Conservation (phyloP, 2,329 filamentous ascomycete genomes). For the Phyllosticta capitalensis region DNA sequence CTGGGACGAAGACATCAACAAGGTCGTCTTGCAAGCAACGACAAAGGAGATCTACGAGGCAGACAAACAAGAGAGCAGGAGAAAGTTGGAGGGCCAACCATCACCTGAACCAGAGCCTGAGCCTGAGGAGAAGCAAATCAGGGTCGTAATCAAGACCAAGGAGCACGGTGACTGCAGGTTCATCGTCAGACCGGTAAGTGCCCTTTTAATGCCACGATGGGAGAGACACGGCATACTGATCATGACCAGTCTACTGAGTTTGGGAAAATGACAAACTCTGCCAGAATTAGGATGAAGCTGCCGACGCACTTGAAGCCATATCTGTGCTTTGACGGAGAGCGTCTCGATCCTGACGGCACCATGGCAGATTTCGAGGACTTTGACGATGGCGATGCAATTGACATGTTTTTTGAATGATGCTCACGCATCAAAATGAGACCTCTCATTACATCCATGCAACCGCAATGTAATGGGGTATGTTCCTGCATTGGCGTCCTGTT, state of each 20-base stretch:
- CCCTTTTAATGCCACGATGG: background rate
- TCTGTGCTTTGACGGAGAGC: conserved; percentile 30
- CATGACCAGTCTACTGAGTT: conserved; percentile 13
- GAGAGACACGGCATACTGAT: conserved; percentile 9
- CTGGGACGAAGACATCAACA: conserved; percentile 43
- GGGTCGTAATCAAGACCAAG: conserved; percentile 44
- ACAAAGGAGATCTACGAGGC: conserved; percentile 54
- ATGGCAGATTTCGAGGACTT: conserved; percentile 24
- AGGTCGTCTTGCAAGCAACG: conserved; percentile 69
- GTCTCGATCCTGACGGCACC: conserved; percentile 23
- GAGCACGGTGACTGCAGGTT: conserved; percentile 43
- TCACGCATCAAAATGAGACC: background rate
- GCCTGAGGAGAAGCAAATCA: conserved; percentile 23
- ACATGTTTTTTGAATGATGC: conserved; percentile 23
- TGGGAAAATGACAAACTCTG: conserved; percentile 19
- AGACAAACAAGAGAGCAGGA: conserved; percentile 33
- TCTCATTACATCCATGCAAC: background rate
- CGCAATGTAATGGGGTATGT: background rate
- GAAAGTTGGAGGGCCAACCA: conserved; percentile 27
- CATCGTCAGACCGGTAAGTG: conserved; percentile 36
- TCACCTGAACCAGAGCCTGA: conserved; percentile 14
- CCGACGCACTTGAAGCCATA: conserved; percentile 18
- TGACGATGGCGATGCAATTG: conserved; percentile 28
- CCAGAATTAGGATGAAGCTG: conserved; percentile 17
- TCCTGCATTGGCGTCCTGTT: background rate